Conservation (phyloP, 2,329 filamentous ascomycete genomes). For the Hymenoscyphus fraxineus region DNA sequence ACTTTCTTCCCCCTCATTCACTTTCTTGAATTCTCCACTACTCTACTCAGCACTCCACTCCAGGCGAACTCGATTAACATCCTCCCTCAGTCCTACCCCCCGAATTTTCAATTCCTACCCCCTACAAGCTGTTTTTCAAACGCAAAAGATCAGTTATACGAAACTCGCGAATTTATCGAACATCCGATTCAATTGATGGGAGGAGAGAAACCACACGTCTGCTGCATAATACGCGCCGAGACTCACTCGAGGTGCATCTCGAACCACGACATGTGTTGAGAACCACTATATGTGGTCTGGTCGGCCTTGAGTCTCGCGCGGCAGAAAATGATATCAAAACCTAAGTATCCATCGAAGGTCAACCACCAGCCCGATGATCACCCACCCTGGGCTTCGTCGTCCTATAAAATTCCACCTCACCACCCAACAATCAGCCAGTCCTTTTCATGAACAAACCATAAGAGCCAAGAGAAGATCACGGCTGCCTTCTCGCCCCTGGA, state of each 20-base stretch:
- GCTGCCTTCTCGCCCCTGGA: neutral
- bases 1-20: neutral
- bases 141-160: neutral
- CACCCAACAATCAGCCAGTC: neutral
- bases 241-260: neutral
- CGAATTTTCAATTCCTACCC: too few species aligned
- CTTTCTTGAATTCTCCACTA: neutral
- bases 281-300: neutral
- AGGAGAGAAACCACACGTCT: neutral
- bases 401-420: neutral
- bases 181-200: neutral
- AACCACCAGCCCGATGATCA: neutral
- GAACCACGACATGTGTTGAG: neutral
- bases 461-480: neutral
- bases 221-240: neutral
- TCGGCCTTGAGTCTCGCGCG: neutral
- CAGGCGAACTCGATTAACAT: neutral
- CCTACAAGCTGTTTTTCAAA: neutral
- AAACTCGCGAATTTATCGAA: neutral
- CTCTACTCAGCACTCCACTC: neutral
- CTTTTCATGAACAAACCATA: neutral
- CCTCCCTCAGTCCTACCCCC: neutral
- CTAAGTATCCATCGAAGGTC: neutral
- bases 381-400: neutral
- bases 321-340: neutral